Evolutionary conservation across 192 early-diverging fungal species (phyloP).

Genomic region (Coemansia sp.): DNA sequence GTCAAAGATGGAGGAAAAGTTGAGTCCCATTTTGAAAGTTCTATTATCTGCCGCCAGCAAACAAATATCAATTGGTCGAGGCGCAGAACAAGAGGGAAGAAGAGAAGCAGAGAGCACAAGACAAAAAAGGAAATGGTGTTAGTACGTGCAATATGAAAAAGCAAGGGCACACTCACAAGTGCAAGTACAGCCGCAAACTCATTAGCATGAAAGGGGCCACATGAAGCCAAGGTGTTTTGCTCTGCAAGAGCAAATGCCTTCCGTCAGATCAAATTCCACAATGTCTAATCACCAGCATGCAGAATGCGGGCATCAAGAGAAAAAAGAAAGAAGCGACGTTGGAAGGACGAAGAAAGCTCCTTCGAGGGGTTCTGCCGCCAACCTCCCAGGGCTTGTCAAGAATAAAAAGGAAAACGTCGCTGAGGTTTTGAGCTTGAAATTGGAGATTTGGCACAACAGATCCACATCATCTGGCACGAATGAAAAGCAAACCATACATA

Average conservation of each 20-base stretch:
- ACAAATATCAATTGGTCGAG: neutral
- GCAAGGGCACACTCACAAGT: no score
- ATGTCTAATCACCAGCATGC: no score
- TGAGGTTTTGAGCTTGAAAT: neutral
- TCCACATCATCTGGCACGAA: constrained; percentile 11
- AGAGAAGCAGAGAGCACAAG: neutral
- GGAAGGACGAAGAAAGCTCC: no score
- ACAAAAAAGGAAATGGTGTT: no score
- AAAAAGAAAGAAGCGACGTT: no score
- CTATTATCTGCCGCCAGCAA: neutral
- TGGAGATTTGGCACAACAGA: neutral
- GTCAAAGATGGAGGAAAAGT: constrained; percentile 75
- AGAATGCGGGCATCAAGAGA: no score
- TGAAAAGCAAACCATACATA: neutral
- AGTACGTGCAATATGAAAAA: no score
- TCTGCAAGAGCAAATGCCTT: no score
- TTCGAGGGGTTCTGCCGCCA: neutral
- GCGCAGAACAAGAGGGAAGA: neutral
- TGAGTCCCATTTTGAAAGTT: constrained; percentile 76
- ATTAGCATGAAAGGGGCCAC: no score
- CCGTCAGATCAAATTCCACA: no score
- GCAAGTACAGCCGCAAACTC: no score
- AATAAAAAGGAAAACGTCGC: neutral
- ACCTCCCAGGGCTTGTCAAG: neutral
- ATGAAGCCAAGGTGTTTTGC: no score